Conservation (phyloP, 441 rosid species). For the Lepidium campestre region DNA sequence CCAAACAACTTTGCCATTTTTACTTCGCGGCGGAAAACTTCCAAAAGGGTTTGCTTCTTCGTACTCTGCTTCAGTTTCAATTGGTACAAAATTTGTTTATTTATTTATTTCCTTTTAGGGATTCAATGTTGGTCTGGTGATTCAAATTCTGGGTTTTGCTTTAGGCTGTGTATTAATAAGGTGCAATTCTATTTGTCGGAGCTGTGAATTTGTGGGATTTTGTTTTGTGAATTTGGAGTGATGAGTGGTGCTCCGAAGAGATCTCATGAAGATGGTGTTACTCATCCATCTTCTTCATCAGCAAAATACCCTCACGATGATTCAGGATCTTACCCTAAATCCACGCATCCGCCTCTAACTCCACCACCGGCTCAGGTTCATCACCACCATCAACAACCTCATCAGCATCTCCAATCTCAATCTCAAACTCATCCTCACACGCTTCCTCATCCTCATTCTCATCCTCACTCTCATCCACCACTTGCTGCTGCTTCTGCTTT, state of each 20-base stretch:
- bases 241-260: conserved; percentile 94
- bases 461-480: conserved; percentile 24
- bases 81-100: neutral
- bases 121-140: conserved; percentile 6
- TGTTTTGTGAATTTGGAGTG: conserved; percentile 12
- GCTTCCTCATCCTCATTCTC: conserved; percentile 20
- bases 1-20: neutral
- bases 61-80: conserved; percentile 12
- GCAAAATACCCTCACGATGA: conserved; percentile 75
- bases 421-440: conserved; percentile 15
- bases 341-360: conserved; percentile 40
- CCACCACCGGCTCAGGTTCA: conserved; percentile 23
- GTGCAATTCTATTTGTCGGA: neutral
- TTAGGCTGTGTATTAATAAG: neutral
- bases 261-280: conserved; percentile 75
- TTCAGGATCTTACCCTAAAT: conserved; percentile 52
- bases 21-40: neutral
- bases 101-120: conserved; percentile 5
- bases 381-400: conserved; percentile 31
- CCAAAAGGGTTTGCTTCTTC: conserved; percentile 1
- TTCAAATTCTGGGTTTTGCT: neutral
- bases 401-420: conserved; percentile 17
- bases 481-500: conserved; percentile 27
- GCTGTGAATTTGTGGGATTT: neutral
- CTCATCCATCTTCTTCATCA: conserved; percentile 59